Base-by-base conservation (phyloP, 2,329 filamentous ascomycete genomes). In the Dactylellina sp. region DNA sequence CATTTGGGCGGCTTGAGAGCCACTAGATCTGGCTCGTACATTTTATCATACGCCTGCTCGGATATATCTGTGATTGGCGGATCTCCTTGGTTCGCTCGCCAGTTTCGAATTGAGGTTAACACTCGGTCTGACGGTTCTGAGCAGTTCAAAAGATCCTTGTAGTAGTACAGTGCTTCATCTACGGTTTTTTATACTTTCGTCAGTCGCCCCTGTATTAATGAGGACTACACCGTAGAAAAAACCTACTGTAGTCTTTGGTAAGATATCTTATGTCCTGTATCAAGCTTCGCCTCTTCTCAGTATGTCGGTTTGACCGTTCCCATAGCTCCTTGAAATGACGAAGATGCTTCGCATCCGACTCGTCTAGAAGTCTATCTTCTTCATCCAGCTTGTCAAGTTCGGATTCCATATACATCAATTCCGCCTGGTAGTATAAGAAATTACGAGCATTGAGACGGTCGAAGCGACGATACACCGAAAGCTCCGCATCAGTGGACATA, bases 1-100 rank as follows among this genome's bases (percentile, higher is more conserved):
- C 60, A 65, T 56, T 60, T 72, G 11, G 68, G 68, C 12, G 60
- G 68, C 35, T 65, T 72, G n/a, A 72, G 53, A 0, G 68, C 68
- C n/a, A 72, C 47, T 25, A 72, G 44, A 22, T 72, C 68, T 20
- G 60, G 9, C 49, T 72, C 68, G 46, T 47, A 72, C 5, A 18
- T 32, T 18, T 64, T 60, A 9, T 72, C 60, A 35, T 72, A 72
- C 1, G 68, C 68, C 39, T 57, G 47, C 37, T 72, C 68, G 22
- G 68, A 72, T 42, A 72, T 72, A 42, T 72, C 68, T 18, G 46
- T 49, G 1, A 72, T 65, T 1, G 68, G 68, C 18, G 68, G 68
- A 14, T 72, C 25, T 44, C 68, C 68, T 55, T 72, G 68, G 11
- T 72, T 72, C 22, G 60, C 52, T n/a, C 60, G 57, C 68, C 68